Percentiles rank a stretch among this genome's conserved stretches.
phyloP scores from a whole-genome alignment of 2,329 filamentous ascomycete genomes.

The Ophiostoma fasciatum region DNA sequence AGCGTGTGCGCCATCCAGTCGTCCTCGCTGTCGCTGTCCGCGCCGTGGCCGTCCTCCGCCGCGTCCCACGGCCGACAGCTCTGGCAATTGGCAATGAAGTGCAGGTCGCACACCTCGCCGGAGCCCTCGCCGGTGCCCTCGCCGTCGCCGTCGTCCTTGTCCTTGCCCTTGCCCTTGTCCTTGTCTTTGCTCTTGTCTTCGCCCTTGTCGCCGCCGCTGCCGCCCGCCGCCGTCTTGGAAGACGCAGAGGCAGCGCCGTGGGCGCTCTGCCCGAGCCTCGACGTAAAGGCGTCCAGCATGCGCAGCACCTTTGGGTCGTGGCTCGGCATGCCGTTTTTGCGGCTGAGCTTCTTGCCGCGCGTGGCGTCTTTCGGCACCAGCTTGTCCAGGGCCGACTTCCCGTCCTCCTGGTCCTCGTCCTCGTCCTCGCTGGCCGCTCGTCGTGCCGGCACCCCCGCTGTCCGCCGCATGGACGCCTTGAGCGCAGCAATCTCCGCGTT shows the following conservation, averaged over 20 bases:
- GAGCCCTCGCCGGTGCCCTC: no score
- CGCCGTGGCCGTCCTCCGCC: conserved; percentile 30
- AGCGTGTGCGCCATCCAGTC: conserved; percentile 81
- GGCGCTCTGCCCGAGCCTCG: conserved; percentile 48
- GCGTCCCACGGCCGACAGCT: conserved; percentile 79
- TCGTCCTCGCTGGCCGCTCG: not conserved
- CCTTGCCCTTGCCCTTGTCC: conserved; percentile 34
- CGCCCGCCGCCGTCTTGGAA: no score
- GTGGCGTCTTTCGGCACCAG: conserved; percentile 59
- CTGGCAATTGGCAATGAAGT: conserved; percentile 92
- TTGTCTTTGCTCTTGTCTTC: conserved; percentile 30
- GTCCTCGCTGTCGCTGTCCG: conserved; percentile 45
- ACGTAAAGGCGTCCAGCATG: conserved; percentile 65
- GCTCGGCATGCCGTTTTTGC: conserved; percentile 31
- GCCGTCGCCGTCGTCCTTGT: conserved; percentile 24
- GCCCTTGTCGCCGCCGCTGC: conserved; percentile 23
- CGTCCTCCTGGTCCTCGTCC: conserved; percentile 30
- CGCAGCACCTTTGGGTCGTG: conserved; percentile 53
- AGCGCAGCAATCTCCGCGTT: conserved; percentile 70
- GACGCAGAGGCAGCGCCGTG: not conserved
- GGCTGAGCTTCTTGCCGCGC: conserved; percentile 53
- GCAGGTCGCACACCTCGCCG: conserved; percentile 73
- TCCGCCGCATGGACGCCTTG: conserved; percentile 69
- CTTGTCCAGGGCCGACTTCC: conserved; percentile 53
- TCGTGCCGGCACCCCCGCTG: conserved; percentile 32